phyloP scores from a whole-genome alignment of 2,329 filamentous ascomycete species.

The Ceratocystis huliohia region DNA sequence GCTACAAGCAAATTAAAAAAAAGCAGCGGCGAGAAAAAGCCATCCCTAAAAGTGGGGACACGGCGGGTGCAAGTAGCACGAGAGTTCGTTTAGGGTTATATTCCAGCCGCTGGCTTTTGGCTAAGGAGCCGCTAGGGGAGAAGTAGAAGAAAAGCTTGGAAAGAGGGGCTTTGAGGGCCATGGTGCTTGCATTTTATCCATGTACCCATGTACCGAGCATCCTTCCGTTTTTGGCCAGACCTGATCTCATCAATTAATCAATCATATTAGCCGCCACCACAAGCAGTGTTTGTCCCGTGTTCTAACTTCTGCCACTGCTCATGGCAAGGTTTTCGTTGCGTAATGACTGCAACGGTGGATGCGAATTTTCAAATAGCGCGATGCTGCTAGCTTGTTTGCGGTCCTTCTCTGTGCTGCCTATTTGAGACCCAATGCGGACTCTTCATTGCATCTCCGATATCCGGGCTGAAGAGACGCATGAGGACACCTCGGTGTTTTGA shows the following conservation, averaged over 20 bases:
- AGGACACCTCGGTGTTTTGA: neutral
- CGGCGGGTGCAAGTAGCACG: neutral
- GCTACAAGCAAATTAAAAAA: slow-evolving; percentile 30
- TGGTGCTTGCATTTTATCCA: neutral
- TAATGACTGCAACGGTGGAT: neutral
- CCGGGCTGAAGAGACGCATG: neutral
- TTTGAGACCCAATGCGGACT: neutral
- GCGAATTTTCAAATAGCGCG: neutral
- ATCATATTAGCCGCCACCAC: neutral
- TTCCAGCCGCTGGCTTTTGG: neutral
- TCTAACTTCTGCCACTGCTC: too few species aligned
- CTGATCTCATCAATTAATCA: neutral
- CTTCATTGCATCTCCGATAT: neutral
- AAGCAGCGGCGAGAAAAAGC: slow-evolving; percentile 26
- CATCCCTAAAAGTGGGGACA: neutral
- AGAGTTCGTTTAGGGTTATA: neutral
- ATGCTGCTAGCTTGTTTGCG: neutral
- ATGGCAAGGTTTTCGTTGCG: neutral
- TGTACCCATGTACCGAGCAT: neutral
- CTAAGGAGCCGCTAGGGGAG: neutral
- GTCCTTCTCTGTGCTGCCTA: neutral
- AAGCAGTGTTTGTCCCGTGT: too few species aligned
- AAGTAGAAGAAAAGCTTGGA: too few species aligned
- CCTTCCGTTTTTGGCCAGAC: neutral
- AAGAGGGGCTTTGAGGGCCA: neutral